Base-by-base conservation (phyloP, 2,329 filamentous ascomycete genomes). In the Arthroderma uncinatum region DNA sequence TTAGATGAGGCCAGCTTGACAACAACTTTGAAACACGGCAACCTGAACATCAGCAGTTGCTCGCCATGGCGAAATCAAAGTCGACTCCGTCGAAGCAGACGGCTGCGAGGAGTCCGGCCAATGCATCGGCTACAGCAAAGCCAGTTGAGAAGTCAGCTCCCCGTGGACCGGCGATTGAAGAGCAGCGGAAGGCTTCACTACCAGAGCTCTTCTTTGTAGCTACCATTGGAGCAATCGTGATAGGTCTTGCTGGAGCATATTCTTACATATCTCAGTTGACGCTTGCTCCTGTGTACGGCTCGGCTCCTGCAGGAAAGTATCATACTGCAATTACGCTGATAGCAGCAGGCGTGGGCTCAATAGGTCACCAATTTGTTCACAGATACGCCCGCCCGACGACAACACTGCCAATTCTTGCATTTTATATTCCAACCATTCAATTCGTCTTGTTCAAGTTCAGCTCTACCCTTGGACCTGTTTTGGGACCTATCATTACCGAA, bases 221-320 rank as follows among this genome's bases (percentile, higher is more conserved):
- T 7, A 30, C 28, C 9, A 33, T 48, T 42, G 58, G 50, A 10
- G 30, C 52, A n/a, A 40, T 25, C 14, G 21, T 56, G 19, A 42
- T 74, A 36, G 59, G 70, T 21, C 66, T 76, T 21, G 66, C 70
- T 16, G 73, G 72, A 1, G 65, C 68, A 34, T 75, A 69, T 59
- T 73, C 74, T 4, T 69, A 69, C 33, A 63, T 75, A 23, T 75
- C 73, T 34, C 82, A 89, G 67, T 77, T 90, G 61, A 84, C 82
- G 39, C 77, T 97, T 34, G 87, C 89, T 19, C 93, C 93, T 1
- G 86, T 94, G 9, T 97, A 94, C 71, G 93, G 93, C 55, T 83
- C 85, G 14, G 87, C 95, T 37, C 87, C 92, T 1, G 78, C 89
- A 0, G 79, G 82, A 1, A 76, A 85, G 62, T 86, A 85, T 70